Evolutionary conservation across 371 early-diverging fungal species (phyloP).

Genomic region (Aphelidium insulamus): DNA sequence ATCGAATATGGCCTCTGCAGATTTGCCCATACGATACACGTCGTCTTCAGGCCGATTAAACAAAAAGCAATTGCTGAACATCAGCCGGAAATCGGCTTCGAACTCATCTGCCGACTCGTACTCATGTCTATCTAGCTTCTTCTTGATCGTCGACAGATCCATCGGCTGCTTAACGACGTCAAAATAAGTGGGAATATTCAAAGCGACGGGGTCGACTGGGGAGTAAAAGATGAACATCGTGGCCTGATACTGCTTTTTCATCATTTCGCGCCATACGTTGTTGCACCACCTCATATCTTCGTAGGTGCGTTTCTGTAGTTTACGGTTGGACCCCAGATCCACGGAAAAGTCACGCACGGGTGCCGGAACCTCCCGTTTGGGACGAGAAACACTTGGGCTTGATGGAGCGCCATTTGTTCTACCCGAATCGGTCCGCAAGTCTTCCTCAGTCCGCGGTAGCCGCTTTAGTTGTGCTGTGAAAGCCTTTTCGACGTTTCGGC

Average conservation of each 20-base stretch:
- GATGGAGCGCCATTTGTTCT: conserved; percentile 9
- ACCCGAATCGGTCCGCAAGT: conserved; percentile 1
- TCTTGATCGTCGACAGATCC: conserved; percentile 85
- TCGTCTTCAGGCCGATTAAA: conserved; percentile 77
- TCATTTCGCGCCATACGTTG: conserved; percentile 44
- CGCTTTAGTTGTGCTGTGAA: conserved; percentile 23
- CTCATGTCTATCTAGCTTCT: conserved; percentile 49
- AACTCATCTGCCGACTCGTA: conserved; percentile 55
- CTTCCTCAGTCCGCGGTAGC: neutral
- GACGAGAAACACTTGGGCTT: conserved; percentile 24
- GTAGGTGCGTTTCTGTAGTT: conserved; percentile 29
- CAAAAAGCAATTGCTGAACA: conserved; percentile 78
- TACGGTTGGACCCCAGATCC: conserved; percentile 12
- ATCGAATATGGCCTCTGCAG: conserved; percentile 61
- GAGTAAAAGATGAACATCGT: conserved; percentile 54
- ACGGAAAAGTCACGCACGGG: conserved; percentile 27
- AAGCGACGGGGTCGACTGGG: conserved; percentile 80
- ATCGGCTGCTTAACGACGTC: conserved; percentile 89
- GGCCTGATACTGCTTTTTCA: conserved; percentile 41
- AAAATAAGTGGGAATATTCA: conserved; percentile 85
- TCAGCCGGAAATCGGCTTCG: conserved; percentile 59
- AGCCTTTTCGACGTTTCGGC: conserved; percentile 41
- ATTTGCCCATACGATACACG: conserved; percentile 60
- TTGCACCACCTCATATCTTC: conserved; percentile 42
- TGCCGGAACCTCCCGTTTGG: conserved; percentile 45